Percentiles rank a stretch among this genome's conserved stretches.
Conservation (phyloP, 176 grass and related monocot genomes). For the Oryza meridionalis region DNA sequence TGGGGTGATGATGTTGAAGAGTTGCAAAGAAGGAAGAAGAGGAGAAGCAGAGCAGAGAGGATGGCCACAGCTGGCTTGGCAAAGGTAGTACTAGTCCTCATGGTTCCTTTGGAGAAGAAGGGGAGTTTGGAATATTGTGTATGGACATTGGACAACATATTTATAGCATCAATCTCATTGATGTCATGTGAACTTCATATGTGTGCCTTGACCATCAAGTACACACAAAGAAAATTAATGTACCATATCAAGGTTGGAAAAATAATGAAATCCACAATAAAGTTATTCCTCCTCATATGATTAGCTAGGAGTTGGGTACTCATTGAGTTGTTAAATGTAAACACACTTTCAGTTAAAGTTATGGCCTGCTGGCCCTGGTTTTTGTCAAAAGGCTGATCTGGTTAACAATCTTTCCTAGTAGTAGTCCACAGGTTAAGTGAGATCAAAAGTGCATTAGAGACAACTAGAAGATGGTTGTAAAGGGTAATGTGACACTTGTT, state of each 20-base stretch:
- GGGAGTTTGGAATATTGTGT: slow-evolving; percentile 27
- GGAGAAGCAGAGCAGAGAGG: slow-evolving; percentile 27
- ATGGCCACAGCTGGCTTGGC: slow-evolving; percentile 19
- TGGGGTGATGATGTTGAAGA: not conserved
- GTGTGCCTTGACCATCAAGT: slow-evolving; percentile 31
- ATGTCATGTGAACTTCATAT: slow-evolving; percentile 41
- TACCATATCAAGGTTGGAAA: not conserved
- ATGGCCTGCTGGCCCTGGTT: not conserved
- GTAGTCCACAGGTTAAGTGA: slow-evolving; percentile 10
- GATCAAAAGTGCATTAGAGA: slow-evolving; percentile 33
- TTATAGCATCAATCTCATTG: slow-evolving; percentile 36
- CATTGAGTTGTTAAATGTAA: not conserved
- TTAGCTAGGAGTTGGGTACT: not conserved
- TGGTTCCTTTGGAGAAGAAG: slow-evolving; percentile 11
- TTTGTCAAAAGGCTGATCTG: slow-evolving; percentile 4
- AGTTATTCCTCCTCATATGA: slow-evolving; percentile 21
- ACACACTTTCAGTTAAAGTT: slow-evolving; percentile 17
- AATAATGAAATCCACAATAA: not conserved
- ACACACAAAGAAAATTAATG: not conserved
- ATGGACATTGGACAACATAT: not conserved
- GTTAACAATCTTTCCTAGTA: not conserved
- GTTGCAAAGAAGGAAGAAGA: slow-evolving; percentile 9
- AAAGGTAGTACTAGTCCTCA: slow-evolving; percentile 13
- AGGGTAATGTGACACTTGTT: slow-evolving; percentile 39
- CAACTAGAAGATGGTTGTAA: slow-evolving; percentile 43